These are phyloP conservation scores for Aspergillus clavatus DNA, from an alignment of 2,329 filamentous ascomycete genomes.

Conservation along the genomic window DNA sequence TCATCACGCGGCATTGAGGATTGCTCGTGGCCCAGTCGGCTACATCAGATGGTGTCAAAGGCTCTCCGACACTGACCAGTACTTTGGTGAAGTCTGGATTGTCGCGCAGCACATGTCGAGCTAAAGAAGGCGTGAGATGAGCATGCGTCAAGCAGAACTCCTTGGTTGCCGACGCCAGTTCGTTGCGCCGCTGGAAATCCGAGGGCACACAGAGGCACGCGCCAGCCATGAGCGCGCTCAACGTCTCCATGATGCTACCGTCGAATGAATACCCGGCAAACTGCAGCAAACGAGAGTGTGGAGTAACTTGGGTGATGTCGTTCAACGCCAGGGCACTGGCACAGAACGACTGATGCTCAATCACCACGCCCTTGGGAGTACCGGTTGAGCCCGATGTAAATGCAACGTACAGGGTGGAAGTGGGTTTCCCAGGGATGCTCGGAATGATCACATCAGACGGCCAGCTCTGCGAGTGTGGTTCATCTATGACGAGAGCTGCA, in stretches of 20 bases:
- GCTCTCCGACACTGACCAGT: conserved; percentile 36
- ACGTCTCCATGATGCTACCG: conserved; percentile 30
- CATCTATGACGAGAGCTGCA: too few relatives aligned
- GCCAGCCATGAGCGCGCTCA: conserved; percentile 37
- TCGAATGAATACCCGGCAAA: conserved; percentile 41
- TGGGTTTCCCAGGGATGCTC: too few relatives aligned
- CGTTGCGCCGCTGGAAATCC: conserved; percentile 29
- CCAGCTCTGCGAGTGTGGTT: too few relatives aligned
- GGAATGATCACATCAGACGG: too few relatives aligned
- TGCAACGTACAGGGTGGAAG: not conserved
- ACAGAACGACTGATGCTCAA: conserved; percentile 52
- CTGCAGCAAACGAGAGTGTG: conserved; percentile 29
- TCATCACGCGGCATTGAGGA: conserved; percentile 1
- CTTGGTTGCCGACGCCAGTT: not conserved
- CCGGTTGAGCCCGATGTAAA: conserved; percentile 51
- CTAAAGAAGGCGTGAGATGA: not conserved
- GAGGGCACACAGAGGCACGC: conserved; percentile 43
- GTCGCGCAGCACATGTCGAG: not conserved
- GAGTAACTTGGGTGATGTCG: conserved; percentile 26
- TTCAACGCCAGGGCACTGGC: conserved; percentile 48
- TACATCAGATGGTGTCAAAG: conserved; percentile 6
- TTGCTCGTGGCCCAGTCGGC: conserved; percentile 3
- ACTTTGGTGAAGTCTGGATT: conserved; percentile 19
- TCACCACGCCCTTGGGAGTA: conserved; percentile 52
- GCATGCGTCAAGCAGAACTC: not conserved